Conservation (phyloP, 2,329 filamentous ascomycete genomes). For the Ophiostoma ips region DNA sequence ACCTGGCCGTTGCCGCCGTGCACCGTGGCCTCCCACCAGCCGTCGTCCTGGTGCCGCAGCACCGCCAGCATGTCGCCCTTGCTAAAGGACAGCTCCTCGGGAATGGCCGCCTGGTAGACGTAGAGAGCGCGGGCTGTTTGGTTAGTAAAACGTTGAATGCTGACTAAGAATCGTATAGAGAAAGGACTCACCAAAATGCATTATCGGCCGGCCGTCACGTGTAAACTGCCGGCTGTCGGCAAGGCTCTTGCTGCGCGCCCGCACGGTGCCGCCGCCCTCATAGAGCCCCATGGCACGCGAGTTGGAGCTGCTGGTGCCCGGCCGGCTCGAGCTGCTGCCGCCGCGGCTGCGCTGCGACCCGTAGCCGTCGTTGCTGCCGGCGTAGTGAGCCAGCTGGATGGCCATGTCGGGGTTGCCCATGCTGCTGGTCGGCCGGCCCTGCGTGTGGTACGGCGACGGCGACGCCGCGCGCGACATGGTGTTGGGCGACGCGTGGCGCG, state of each 20-base stretch:
- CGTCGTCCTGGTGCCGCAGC: conserved; percentile 84
- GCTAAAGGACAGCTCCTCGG: conserved; percentile 80
- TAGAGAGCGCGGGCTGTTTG: conserved; percentile 63
- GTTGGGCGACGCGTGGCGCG: conserved; percentile 37
- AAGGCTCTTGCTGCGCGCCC: conserved; percentile 66
- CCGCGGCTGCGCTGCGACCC: conserved; percentile 40
- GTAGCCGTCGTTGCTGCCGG: conserved; percentile 37
- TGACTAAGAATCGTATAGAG: too few species aligned
- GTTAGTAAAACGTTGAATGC: too few species aligned
- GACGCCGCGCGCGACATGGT: conserved; percentile 30
- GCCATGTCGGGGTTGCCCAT: conserved; percentile 45
- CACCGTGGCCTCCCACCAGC: conserved; percentile 98
- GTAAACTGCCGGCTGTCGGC: conserved; percentile 79
- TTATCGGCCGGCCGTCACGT: conserved; percentile 69
- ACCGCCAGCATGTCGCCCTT: conserved; percentile 90
- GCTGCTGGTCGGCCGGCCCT: conserved; percentile 34
- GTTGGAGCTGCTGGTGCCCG: conserved; percentile 27
- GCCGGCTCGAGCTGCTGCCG: conserved; percentile 29
- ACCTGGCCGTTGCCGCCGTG: conserved; percentile 49
- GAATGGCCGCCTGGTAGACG: conserved; percentile 85
- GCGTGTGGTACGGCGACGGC: conserved; percentile 33
- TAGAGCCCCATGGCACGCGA: conserved; percentile 42
- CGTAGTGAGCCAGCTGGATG: conserved; percentile 45
- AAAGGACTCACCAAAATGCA: conserved; percentile 52
- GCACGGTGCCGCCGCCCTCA: conserved; percentile 27